Conservation (phyloP, 768 basidiomycete species). For the Boletus tylopilopsis region DNA sequence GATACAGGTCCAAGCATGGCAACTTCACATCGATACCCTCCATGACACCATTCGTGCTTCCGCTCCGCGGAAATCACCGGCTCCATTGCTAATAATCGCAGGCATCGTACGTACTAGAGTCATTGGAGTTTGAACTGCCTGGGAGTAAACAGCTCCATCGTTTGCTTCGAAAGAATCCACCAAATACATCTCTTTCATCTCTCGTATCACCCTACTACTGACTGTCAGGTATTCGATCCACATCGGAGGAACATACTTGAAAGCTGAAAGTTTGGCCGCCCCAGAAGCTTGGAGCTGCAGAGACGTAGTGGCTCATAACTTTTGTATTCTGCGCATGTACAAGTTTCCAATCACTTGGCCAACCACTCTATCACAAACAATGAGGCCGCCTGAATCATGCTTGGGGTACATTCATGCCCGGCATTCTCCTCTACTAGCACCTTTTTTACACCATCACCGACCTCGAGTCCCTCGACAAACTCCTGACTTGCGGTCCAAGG, state of each 20-base stretch:
- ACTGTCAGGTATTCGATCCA: too few species aligned
- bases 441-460: slow-evolving; percentile 56
- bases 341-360: slow-evolving; percentile 4
- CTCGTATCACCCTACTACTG: too few species aligned
- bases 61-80: slow-evolving; percentile 35
- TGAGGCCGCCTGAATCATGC: slow-evolving; percentile 53
- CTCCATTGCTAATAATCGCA: slow-evolving; percentile 49
- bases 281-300: too few species aligned
- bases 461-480: slow-evolving; percentile 55
- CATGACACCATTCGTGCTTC: slow-evolving; percentile 1
- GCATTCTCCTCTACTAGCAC: slow-evolving; percentile 50
- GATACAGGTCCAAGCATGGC: background rate
- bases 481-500: slow-evolving; percentile 55
- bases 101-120: slow-evolving; percentile 42
- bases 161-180: too few species aligned
- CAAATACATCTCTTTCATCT: too few species aligned
- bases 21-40: slow-evolving; percentile 5
- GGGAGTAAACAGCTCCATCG: too few species aligned
- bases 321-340: slow-evolving; percentile 1
- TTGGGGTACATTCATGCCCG: slow-evolving; percentile 59
- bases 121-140: too few species aligned
- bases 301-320: too few species aligned
- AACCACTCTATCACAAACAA: slow-evolving; percentile 28
- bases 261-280: too few species aligned
- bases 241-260: too few species aligned